phyloP scores from a whole-genome alignment of 1,284 basidiomycete genomes.

The Cryptococcus maquisensis region DNA sequence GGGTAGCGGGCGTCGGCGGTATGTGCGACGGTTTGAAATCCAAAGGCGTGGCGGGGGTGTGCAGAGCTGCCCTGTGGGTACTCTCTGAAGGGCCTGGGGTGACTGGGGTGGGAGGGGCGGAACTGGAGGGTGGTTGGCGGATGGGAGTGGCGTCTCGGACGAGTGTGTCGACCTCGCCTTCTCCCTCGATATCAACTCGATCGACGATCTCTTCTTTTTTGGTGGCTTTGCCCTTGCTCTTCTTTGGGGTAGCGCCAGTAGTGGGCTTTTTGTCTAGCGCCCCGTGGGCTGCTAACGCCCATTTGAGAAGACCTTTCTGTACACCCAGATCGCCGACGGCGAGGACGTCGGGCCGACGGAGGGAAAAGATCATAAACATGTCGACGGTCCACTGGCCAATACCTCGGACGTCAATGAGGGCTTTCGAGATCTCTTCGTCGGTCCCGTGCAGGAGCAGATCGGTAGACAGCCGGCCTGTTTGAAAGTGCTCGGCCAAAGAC shows the following conservation, averaged over 20 bases:
- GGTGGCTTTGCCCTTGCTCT: slow-evolving; percentile 41
- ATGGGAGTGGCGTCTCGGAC: slow-evolving; percentile 7
- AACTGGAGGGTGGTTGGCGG: slow-evolving; percentile 4
- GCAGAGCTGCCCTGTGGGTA: slow-evolving; percentile 7
- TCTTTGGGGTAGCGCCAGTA: slow-evolving; percentile 50
- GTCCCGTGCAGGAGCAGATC: slow-evolving; percentile 63
- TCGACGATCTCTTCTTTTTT: slow-evolving; percentile 8
- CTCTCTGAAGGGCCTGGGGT: slow-evolving; percentile 12
- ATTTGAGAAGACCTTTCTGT: slow-evolving; percentile 70
- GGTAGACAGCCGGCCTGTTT: slow-evolving; percentile 69
- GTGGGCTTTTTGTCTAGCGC: slow-evolving; percentile 22
- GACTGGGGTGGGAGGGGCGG: slow-evolving; percentile 23
- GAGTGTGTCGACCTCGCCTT: slow-evolving; percentile 23
- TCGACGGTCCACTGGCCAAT: slow-evolving; percentile 68
- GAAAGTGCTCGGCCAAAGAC: slow-evolving; percentile 71
- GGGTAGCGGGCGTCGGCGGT: slow-evolving; percentile 19
- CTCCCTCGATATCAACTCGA: slow-evolving; percentile 16
- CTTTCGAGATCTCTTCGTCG: slow-evolving; percentile 68
- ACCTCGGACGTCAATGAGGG: slow-evolving; percentile 72
- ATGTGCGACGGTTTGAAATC: neutral
- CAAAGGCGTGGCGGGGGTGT: slow-evolving; percentile 7
- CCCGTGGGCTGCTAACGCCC: slow-evolving; percentile 65
- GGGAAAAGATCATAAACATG: slow-evolving; percentile 85
- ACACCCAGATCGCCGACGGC: slow-evolving; percentile 78
- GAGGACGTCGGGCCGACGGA: slow-evolving; percentile 74